Percentiles rank a stretch among this genome's conserved stretches.
phyloP scores from a whole-genome alignment of 176 grass and related monocot species.

The Thalia dealbata region DNA sequence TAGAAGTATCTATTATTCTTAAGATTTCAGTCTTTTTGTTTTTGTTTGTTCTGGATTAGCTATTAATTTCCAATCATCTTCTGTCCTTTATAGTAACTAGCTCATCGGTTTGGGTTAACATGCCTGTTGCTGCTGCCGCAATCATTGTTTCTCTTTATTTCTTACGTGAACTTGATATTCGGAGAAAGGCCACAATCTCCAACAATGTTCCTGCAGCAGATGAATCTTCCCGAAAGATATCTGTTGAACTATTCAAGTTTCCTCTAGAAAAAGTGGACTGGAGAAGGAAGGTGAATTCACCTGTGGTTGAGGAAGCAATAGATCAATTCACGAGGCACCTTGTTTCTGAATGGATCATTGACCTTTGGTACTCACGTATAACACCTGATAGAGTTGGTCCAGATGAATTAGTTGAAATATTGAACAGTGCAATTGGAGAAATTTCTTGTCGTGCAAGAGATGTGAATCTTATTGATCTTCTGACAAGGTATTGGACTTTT shows the following conservation, averaged over 20 bases:
- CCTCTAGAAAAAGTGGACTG: slow-evolving; percentile 35
- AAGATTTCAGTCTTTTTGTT: not conserved
- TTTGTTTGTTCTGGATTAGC: not conserved
- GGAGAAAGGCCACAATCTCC: slow-evolving; percentile 38
- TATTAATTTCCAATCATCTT: not conserved
- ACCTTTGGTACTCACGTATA: slow-evolving; percentile 92
- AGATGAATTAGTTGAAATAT: slow-evolving; percentile 50
- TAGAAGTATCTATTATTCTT: not conserved
- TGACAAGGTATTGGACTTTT: slow-evolving; percentile 57
- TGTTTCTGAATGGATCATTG: slow-evolving; percentile 79
- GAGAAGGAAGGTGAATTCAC: slow-evolving; percentile 83
- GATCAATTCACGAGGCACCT: slow-evolving; percentile 84
- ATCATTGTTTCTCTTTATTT: slow-evolving; percentile 67
- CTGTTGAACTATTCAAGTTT: slow-evolving; percentile 35
- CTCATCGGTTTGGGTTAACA: slow-evolving; percentile 91
- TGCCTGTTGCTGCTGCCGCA: slow-evolving; percentile 61
- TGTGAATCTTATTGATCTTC: slow-evolving; percentile 70
- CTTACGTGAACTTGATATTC: slow-evolving; percentile 70
- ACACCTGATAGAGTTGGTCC: slow-evolving; percentile 87
- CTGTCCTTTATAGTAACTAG: slow-evolving; percentile 63
- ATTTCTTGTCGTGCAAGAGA: slow-evolving; percentile 69
- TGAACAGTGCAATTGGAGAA: slow-evolving; percentile 68
- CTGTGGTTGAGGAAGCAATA: slow-evolving; percentile 72
- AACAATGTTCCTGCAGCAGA: slow-evolving; percentile 5
- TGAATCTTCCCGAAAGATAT: slow-evolving; percentile 32